Base-by-base conservation (phyloP, 192 early-diverging fungal species). In the Coemansia sp. region DNA sequence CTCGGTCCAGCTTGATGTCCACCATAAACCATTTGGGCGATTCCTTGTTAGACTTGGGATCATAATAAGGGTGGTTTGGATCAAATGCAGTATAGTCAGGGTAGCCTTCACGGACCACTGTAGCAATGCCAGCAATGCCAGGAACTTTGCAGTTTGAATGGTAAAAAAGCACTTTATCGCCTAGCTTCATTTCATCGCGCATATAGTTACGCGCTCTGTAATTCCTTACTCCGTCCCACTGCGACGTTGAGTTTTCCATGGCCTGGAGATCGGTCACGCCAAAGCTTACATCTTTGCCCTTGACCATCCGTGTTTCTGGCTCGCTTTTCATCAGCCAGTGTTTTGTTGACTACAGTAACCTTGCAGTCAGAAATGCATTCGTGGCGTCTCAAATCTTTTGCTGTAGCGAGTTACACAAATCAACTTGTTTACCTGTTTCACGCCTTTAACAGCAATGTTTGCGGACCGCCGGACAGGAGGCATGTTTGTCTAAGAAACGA, bases 261-360 rank as follows among this genome's bases (percentile, higher is more conserved):
- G 40, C 45, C 17, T 56, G 53, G 44, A 93, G 53, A 58, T 88
- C 87, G 54, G 89, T 85, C 38, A 93, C 89, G 45, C 82, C 76
- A 45, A 87, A 90, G 41, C 80, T 84, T 11, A 88, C 85, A 57
- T 89, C 88, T 11, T 62, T 66, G 2, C 78, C 85, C 26, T 84
- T 84, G 30, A 81, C 84, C 15, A 90, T 42, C 17, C 88, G 77
- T 2, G 85, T 76, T 26, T 93, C 85, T 5, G 88, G 88, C 58
- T 90, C 90, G 11, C 87, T 85, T 51, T 93, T 93, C 81, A 93
- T 88, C n/a, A 93, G 66, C 85, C 86, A 93, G 63, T 81, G 83
- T 14, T 71, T 66, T 17, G 31, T 28, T 31, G 17, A 54, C 62
- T 58, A 65, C 7, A 16, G 20, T 18, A 8, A 16, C 8, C 11